Conservation (phyloP, 495 filamentous ascomycete species). For the Haplographium delicatum region DNA sequence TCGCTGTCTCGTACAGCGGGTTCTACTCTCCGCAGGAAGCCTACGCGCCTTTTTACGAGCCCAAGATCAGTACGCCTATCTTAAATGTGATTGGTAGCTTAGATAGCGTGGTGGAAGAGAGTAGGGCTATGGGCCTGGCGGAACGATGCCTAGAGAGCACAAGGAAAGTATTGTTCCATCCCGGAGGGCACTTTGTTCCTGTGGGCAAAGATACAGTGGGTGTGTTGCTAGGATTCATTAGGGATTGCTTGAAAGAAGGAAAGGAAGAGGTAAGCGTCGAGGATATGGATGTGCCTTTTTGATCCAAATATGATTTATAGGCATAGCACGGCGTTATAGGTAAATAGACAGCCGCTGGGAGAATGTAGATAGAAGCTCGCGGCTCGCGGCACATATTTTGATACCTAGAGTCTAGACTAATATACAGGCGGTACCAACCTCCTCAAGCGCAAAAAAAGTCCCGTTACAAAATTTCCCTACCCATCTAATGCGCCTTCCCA, state of each 20-base stretch:
- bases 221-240: conserved; percentile 69
- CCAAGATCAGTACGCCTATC: conserved; percentile 68
- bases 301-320: neutral
- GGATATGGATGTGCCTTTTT: conserved; percentile 68
- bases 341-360: neutral
- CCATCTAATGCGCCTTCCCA: conserved; percentile 24
- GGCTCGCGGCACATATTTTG: conserved; percentile 8
- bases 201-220: conserved; percentile 72
- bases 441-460: conserved; percentile 5
- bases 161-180: conserved; percentile 67
- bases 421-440: conserved; percentile 29
- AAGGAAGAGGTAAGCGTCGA: conserved; percentile 50
- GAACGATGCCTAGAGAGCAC: conserved; percentile 59
- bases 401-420: conserved; percentile 27
- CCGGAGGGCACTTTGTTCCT: conserved; percentile 90
- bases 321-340: conserved; percentile 20
- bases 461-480: conserved; percentile 8
- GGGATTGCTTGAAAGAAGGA: conserved; percentile 45
- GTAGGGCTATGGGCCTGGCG: conserved; percentile 57
- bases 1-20: conserved; percentile 74
- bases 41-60: conserved; percentile 70
- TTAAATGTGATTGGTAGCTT: conserved; percentile 78
- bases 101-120: conserved; percentile 86
- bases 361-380: neutral
- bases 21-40: conserved; percentile 61